These are phyloP conservation scores for Verticillium isaacii DNA, from an alignment of 2,329 filamentous ascomycete species.

Conservation along the genomic window DNA sequence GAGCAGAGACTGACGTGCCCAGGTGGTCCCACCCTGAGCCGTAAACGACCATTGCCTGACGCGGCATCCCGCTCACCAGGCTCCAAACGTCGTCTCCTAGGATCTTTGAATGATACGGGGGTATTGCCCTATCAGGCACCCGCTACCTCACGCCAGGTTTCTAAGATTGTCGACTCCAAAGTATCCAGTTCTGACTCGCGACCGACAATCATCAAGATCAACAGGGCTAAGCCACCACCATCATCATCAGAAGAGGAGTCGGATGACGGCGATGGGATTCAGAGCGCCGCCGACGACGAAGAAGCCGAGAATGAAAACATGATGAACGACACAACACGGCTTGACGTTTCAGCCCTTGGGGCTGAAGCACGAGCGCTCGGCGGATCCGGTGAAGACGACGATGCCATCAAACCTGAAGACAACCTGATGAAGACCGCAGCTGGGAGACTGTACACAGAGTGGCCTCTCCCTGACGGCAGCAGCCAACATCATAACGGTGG, in stretches of 20 bases:
- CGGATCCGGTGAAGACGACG: not conserved
- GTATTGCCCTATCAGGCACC: not conserved
- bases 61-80: not conserved
- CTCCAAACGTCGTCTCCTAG: not conserved
- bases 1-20: not conserved
- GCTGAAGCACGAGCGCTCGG: not conserved
- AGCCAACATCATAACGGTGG: slow-evolving; percentile 16
- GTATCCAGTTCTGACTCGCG: not conserved
- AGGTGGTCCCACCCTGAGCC: not conserved
- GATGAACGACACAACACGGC: not conserved
- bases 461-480: not conserved
- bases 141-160: not conserved
- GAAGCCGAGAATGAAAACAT: not conserved
- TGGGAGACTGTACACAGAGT: not conserved
- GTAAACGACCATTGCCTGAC: slow-evolving; percentile 1
- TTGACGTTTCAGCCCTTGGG: not conserved
- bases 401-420: not conserved
- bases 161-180: not conserved
- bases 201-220: not conserved
- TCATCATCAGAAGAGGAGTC: not conserved
- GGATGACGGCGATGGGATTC: not conserved
- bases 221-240: not conserved
- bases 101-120: not conserved
- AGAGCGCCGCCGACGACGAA: not conserved
- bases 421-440: not conserved